These are phyloP conservation scores for Geotrichum carabidarum DNA, from an alignment of 1,139 yeast species.

Conservation along the genomic window DNA sequence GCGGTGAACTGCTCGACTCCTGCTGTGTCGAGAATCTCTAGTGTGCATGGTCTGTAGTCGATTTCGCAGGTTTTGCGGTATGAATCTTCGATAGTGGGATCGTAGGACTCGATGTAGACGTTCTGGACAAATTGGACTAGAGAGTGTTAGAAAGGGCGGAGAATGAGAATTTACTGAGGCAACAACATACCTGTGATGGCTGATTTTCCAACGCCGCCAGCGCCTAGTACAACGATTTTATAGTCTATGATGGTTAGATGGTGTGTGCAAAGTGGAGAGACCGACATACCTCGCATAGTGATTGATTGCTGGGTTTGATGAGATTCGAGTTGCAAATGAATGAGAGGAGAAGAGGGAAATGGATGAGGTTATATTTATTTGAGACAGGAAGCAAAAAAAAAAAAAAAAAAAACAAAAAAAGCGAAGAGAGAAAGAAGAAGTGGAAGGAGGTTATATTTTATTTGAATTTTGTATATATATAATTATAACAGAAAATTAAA, in stretches of 20 bases:
- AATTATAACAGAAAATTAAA: no score
- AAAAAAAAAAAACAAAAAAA: neutral
- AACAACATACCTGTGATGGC: slow-evolving; percentile 56
- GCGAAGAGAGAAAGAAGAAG: neutral
- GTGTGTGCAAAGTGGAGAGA: neutral
- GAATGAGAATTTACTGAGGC: neutral
- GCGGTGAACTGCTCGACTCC: slow-evolving; percentile 47
- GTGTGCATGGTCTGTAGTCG: slow-evolving; percentile 39
- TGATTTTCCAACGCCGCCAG: slow-evolving; percentile 97
- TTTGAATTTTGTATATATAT: neutral
- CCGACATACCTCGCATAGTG: slow-evolving; percentile 11
- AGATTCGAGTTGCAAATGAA: neutral
- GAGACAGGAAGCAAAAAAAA: neutral
- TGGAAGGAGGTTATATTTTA: neutral
- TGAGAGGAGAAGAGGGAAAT: neutral
- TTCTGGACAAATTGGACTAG: slow-evolving; percentile 35
- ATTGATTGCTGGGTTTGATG: neutral
- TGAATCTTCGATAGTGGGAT: slow-evolving; percentile 84
- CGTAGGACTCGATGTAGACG: slow-evolving; percentile 80
- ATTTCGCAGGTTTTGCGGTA: slow-evolving; percentile 40
- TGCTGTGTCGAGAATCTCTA: slow-evolving; percentile 46
- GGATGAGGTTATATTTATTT: neutral
- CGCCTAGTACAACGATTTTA: slow-evolving; percentile 90
- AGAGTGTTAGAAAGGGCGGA: neutral
- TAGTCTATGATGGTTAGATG: slow-evolving; percentile 38